A percentile compares a stretch with the other conserved stretches of the same genome.
Evolutionary conservation across 352 stramenopile species (phyloP).

Genomic region (Globisporangium viniferum): DNA sequence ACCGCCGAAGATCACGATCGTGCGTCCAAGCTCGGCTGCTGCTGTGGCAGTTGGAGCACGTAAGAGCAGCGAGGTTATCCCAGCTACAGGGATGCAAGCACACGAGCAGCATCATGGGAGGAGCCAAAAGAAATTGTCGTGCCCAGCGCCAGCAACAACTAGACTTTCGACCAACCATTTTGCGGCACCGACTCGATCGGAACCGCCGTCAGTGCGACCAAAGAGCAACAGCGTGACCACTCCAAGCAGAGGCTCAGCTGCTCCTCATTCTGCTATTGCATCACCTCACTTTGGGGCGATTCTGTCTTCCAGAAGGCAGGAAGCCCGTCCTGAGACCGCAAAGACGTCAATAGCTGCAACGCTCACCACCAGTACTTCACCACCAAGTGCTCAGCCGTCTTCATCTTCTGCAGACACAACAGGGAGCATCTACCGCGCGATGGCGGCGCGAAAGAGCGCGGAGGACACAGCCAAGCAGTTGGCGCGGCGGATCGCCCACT

Average conservation of each 20-base stretch:
- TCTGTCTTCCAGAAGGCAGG: background rate
- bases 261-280: background rate
- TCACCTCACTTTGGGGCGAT: background rate
- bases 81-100: background rate
- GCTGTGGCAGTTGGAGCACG: background rate
- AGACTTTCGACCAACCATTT: background rate
- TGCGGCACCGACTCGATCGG: background rate
- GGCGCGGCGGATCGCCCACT: constrained; percentile 47
- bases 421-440: constrained; percentile 38
- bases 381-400: background rate
- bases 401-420: constrained; percentile 3
- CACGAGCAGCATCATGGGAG: background rate
- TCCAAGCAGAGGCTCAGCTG: background rate
- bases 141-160: background rate
- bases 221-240: constrained; percentile 7
- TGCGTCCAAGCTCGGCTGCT: constrained; percentile 24
- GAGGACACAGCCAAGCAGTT: constrained; percentile 51
- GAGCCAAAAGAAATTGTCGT: background rate
- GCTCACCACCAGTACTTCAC: background rate
- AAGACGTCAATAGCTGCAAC: background rate
- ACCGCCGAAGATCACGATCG: constrained; percentile 26
- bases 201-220: background rate
- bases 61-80: background rate
- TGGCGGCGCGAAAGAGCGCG: constrained; percentile 47
- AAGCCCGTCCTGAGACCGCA: background rate